phyloP scores from a whole-genome alignment of 2,329 filamentous ascomycete species.

The Coniella vitis region DNA sequence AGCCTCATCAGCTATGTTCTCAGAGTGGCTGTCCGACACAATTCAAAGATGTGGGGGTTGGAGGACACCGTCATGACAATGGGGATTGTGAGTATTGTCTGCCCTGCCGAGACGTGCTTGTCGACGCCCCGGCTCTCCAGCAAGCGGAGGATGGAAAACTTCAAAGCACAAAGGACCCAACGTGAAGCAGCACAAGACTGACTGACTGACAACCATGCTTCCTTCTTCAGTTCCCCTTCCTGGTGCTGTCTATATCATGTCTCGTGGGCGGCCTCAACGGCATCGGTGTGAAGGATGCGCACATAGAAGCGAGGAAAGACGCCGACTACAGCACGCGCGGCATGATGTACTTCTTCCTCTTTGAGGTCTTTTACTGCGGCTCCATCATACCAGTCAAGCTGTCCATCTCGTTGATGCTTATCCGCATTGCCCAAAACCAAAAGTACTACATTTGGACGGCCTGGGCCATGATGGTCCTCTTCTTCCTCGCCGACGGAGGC shows the following conservation, averaged over 20 bases:
- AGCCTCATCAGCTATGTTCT: slow-evolving; percentile 6
- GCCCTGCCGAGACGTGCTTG: too few species aligned
- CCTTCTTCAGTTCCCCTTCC: slow-evolving; percentile 5
- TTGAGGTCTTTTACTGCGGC: slow-evolving; percentile 15
- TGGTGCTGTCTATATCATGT: slow-evolving; percentile 9
- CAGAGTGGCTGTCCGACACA: slow-evolving; percentile 7
- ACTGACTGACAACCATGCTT: background rate
- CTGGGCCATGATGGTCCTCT: slow-evolving; percentile 14
- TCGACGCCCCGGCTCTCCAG: too few species aligned
- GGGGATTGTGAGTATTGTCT: slow-evolving; percentile 3
- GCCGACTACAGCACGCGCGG: slow-evolving; percentile 7
- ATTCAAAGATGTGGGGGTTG: slow-evolving; percentile 9
- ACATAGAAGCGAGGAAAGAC: slow-evolving; percentile 4
- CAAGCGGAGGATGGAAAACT: too few species aligned
- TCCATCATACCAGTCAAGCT: slow-evolving; percentile 14
- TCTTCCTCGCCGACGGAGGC: slow-evolving; percentile 11
- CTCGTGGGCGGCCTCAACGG: slow-evolving; percentile 10
- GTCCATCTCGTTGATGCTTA: slow-evolving; percentile 15
- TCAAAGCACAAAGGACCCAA: background rate
- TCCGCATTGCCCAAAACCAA: slow-evolving; percentile 15
- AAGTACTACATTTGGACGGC: slow-evolving; percentile 9
- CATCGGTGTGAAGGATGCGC: slow-evolving; percentile 5
- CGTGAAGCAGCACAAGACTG: background rate
- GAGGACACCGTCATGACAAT: slow-evolving; percentile 13
- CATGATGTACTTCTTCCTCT: slow-evolving; percentile 15